Percentiles rank a stretch among this genome's conserved stretches.
Evolutionary conservation across 345 rosid species (phyloP).

Genomic region (Brassica napus): DNA sequence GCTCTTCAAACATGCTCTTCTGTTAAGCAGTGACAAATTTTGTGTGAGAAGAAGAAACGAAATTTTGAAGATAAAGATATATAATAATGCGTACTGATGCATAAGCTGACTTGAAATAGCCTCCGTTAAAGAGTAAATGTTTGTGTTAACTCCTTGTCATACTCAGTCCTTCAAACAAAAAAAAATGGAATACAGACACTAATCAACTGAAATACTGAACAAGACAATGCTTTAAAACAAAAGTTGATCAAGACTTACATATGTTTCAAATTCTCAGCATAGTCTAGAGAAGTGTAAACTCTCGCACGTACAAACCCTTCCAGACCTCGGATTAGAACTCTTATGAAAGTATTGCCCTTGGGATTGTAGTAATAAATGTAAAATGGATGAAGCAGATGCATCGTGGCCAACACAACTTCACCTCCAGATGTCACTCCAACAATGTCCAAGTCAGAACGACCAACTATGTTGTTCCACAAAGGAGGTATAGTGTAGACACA

Average conservation of each 20-base stretch:
- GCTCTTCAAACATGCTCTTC: no score
- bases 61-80: no score
- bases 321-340: background rate
- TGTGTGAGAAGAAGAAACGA: no score
- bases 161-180: background rate
- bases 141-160: background rate
- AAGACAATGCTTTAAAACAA: background rate
- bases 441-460: background rate
- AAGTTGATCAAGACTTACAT: background rate
- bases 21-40: no score
- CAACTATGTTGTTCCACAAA: background rate
- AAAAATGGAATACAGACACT: background rate
- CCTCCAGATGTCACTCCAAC: background rate
- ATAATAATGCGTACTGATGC: no score
- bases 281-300: background rate
- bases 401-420: background rate
- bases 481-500: background rate
- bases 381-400: background rate
- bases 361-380: background rate
- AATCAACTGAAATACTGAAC: background rate
- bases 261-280: background rate
- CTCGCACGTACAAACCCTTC: background rate
- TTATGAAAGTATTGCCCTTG: background rate
- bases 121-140: background rate
- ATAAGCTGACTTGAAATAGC: background rate